Conservation (phyloP, 2,329 filamentous ascomycete species). For the Alternaria metachromatica region DNA sequence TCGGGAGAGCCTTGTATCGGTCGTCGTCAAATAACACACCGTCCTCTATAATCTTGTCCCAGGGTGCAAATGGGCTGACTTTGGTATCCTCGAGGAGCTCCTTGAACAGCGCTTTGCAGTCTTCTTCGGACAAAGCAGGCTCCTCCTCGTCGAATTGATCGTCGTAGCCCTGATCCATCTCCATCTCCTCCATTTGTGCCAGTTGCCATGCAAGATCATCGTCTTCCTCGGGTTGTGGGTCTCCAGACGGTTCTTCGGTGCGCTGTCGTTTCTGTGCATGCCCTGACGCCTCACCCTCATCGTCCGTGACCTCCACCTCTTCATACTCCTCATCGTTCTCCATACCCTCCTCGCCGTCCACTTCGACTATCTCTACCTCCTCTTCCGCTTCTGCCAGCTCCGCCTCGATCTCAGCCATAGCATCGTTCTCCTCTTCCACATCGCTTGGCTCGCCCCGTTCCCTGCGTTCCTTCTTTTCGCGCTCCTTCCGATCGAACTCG, state of each 20-base stretch:
- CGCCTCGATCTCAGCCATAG: conserved; percentile 45
- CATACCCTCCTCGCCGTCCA: conserved; percentile 49
- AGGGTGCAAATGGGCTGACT: conserved; percentile 87
- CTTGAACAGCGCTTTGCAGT: conserved; percentile 79
- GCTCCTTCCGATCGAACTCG: conserved; percentile 74
- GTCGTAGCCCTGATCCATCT: conserved; percentile 74
- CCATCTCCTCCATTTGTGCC: conserved; percentile 83
- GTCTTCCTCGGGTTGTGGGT: conserved; percentile 75
- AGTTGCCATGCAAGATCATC: conserved; percentile 94
- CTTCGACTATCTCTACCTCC: conserved; percentile 41
- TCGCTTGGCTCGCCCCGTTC: conserved; percentile 55
- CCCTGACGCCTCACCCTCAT: conserved; percentile 52
- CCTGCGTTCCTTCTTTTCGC: conserved; percentile 65
- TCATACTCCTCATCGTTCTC: conserved; percentile 77
- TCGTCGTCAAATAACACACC: conserved; percentile 82
- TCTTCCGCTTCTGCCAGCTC: conserved; percentile 40
- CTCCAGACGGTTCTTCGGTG: conserved; percentile 52
- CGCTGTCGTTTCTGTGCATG: conserved; percentile 59
- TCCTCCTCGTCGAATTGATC: conserved; percentile 75
- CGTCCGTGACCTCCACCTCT: conserved; percentile 74
- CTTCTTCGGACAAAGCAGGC: conserved; percentile 73
- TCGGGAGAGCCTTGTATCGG: conserved; percentile 82
- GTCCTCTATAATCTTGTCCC: conserved; percentile 88
- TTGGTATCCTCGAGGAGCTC: conserved; percentile 83
- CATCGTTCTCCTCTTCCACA: conserved; percentile 33